Conservation (phyloP, 768 basidiomycete genomes). For the Cystoderma amianthinum region DNA sequence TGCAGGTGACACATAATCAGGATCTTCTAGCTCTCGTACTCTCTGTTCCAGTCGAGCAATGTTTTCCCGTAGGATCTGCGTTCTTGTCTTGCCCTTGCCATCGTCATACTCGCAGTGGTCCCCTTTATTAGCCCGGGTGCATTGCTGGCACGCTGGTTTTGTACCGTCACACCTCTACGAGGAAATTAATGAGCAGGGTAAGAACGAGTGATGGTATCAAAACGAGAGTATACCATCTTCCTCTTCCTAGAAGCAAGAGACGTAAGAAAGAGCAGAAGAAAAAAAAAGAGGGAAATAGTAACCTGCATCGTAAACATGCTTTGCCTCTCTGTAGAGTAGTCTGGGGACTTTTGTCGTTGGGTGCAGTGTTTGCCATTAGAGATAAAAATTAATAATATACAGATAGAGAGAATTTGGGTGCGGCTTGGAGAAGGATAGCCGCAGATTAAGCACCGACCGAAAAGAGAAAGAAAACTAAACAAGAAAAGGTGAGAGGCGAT, state of each 20-base stretch:
- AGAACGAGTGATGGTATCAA: conserved; percentile 1
- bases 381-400: conserved; percentile 25
- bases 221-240: conserved; percentile 46
- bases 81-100: conserved; percentile 78
- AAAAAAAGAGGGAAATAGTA: conserved; percentile 11
- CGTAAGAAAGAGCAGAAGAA: conserved; percentile 7
- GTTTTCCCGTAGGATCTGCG: conserved; percentile 72
- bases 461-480: conserved; percentile 12
- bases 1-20: conserved; percentile 63
- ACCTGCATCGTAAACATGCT: conserved; percentile 72
- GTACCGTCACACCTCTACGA: conserved; percentile 70
- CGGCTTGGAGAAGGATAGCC: conserved; percentile 4
- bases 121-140: conserved; percentile 68
- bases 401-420: conserved; percentile 9
- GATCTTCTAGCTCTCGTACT: conserved; percentile 69
- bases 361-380: conserved; percentile 46
- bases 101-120: conserved; percentile 79
- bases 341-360: conserved; percentile 24
- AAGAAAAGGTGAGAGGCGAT: conserved; percentile 14
- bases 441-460: conserved; percentile 5
- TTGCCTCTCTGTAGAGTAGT: conserved; percentile 59
- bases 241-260: conserved; percentile 40
- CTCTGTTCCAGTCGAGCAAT: conserved; percentile 67
- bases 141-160: conserved; percentile 77
- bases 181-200: conserved; percentile 9